Percentiles rank a stretch among this genome's conserved stretches.
phyloP scores from a whole-genome alignment of 129 eudicot genomes.

The Glebionis coronaria region DNA sequence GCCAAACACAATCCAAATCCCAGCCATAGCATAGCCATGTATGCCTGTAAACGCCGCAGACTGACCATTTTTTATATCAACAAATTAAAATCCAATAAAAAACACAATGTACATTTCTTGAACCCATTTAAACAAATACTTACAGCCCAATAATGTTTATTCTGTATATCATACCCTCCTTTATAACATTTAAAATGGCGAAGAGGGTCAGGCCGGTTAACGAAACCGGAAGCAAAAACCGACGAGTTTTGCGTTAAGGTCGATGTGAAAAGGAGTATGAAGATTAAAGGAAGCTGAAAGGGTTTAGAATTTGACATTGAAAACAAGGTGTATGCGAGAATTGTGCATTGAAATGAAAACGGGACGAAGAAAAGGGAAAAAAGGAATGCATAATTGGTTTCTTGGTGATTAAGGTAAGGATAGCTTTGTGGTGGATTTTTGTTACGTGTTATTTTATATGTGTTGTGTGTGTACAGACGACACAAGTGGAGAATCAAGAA shows the following conservation, averaged over 20 bases:
- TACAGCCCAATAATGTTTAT: conserved; percentile 82
- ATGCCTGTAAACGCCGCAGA: conserved; percentile 78
- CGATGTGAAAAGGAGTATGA: conserved; percentile 34
- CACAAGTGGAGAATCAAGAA: conserved; percentile 36
- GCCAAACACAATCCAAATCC: conserved; percentile 60
- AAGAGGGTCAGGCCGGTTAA: conserved; percentile 54
- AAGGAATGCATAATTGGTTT: conserved; percentile 30
- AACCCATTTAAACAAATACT: conserved; percentile 25
- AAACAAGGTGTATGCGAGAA: conserved; percentile 4
- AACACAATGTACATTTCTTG: neutral
- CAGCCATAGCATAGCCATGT: conserved; percentile 63
- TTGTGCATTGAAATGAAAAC: conserved; percentile 3
- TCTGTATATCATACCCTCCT: conserved; percentile 56
- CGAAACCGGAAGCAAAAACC: conserved; percentile 34
- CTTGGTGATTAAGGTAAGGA: conserved; percentile 61
- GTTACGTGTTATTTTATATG: conserved; percentile 23
- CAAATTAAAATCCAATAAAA: conserved; percentile 8
- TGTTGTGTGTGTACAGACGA: neutral
- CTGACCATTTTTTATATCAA: conserved; percentile 40
- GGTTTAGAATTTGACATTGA: conserved; percentile 39
- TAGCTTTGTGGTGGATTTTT: conserved; percentile 51
- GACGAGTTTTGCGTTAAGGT: conserved; percentile 30
- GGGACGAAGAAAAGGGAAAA: conserved; percentile 11
- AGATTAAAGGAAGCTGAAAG: conserved; percentile 24
- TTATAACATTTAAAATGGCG: conserved; percentile 37